Evolutionary conservation across 345 rosid genomes (phyloP), one percentile per base, ranked within the genome.

Genomic region (Citrus hindsii): DNA sequence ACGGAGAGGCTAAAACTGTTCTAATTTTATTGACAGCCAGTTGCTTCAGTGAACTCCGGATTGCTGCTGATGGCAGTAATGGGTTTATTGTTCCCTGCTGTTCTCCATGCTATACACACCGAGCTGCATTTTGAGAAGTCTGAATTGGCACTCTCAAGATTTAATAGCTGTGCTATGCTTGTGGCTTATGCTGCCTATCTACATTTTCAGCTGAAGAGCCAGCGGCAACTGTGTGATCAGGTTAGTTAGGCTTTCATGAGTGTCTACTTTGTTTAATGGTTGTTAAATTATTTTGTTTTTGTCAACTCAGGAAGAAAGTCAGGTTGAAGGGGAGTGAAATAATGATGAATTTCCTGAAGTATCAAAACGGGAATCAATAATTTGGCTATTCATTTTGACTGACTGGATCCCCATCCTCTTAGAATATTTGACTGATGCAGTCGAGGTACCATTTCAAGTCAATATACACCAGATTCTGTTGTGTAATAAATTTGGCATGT

Each of bases 131-230:
- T 80, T 56, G 89, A 89, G 61, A 88, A 83, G 81, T 88, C 88
- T 27, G 87, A 86, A 78, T 83, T 88, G 79, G 87, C 85, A 73
- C 85, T 88, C 74, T 88, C 88, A 48, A 86, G 91, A 73, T 82
- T 88, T 74, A 85, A 87, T 79, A 88, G 89, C 80, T 85, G 87
- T 25, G 27, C 86, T 55, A 86, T 88, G 89, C 91, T 88, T 2
- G 68, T 82, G 30, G 89, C 86, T 22, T 88, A 88, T 80, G 89
- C 75, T 30, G 77, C 80, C 69, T 88, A 80, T 71, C 73, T 88
- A 33, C 5, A 33, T 76, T 86, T 88, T 73, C 91, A 88, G 77
- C 84, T 88, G 74, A 86, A 80, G 74, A 83, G 79, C 72, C 86
- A 82, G 69, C 35, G 62, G 25, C 77, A 75, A 56, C 78, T 80